Base-by-base conservation (phyloP, 1,284 basidiomycete genomes). In the Volvariella volvacea region DNA sequence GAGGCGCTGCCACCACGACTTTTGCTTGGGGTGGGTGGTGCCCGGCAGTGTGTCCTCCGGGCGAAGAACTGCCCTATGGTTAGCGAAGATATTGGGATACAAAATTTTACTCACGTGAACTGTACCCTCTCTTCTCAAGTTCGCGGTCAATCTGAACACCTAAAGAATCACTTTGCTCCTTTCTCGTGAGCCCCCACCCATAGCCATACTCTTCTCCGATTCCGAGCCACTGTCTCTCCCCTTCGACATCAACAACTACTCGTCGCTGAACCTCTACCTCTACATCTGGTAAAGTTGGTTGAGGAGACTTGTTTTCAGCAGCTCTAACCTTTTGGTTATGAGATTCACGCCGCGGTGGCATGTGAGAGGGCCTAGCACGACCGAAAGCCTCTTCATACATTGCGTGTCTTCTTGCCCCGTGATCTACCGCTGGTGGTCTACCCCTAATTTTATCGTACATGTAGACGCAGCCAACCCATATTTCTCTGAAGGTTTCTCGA, bases 401-500 rank as follows among this genome's bases (percentile, higher is more conserved):
- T 0, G 68, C 70, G 19, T 66, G 56, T 37, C 79, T 67, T 41
- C 72, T 63, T 3, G 74, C 76, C 17, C 60, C 60, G 3, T 62
- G 58, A 51, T 85, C 80, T 1, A 55, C 64, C 51, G 59, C 71
- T 48, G 65, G 67, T 56, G 64, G 78, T 39, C 58, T 62, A 4
- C 73, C 77, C 10, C 71, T 64, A 51, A 70, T 61, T 45, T 70
- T 70, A 50, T 71, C 68, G 46, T 64, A 60, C 58, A 83, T 66
- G 56, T 84, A 83, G 10, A 76, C 55, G 28, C 63, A 70, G 1
- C 80, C 81, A 2, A 57, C 50, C 67, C 70, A 70, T 14, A 84
- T 64, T 58, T 86, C 82, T 16, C 71, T 66, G 38, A 76, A 71
- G 0, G 81, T 81, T 56, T 86, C 83, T 14, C 77, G 70, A 56